phyloP scores from a whole-genome alignment of 2,329 filamentous ascomycete species.

The Botrytis deweyae region DNA sequence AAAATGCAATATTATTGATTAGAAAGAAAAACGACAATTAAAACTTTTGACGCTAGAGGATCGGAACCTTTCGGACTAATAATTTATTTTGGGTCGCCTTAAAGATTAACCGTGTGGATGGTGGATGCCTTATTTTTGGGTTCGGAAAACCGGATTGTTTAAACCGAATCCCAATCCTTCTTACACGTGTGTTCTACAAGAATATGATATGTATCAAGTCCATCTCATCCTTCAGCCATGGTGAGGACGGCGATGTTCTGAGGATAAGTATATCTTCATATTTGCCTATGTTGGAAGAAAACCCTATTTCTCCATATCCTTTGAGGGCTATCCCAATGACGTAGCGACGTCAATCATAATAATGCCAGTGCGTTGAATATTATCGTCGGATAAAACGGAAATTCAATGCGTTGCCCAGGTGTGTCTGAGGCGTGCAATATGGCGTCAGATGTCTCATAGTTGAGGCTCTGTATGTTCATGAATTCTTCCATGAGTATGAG shows the following conservation, averaged over 20 bases:
- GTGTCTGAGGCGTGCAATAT: background rate
- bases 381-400: conserved; percentile 4
- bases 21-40: conserved; percentile 13
- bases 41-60: conserved; percentile 17
- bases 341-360: background rate
- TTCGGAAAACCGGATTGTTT: background rate
- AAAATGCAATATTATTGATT: conserved; percentile 7
- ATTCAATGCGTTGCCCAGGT: background rate
- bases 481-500: background rate
- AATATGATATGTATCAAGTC: background rate
- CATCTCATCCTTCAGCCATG: background rate
- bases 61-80: conserved; percentile 17
- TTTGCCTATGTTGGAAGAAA: background rate
- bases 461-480: background rate
- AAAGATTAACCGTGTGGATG: background rate
- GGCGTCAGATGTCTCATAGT: background rate
- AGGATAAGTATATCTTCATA: conserved; percentile 6
- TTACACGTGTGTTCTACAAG: background rate
- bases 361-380: background rate
- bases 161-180: background rate
- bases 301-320: background rate
- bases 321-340: background rate
- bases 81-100: background rate
- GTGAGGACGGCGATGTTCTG: background rate
- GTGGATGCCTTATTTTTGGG: background rate